Conservation (phyloP, 352 stramenopile genomes). For the Thalassiosira pacifica region DNA sequence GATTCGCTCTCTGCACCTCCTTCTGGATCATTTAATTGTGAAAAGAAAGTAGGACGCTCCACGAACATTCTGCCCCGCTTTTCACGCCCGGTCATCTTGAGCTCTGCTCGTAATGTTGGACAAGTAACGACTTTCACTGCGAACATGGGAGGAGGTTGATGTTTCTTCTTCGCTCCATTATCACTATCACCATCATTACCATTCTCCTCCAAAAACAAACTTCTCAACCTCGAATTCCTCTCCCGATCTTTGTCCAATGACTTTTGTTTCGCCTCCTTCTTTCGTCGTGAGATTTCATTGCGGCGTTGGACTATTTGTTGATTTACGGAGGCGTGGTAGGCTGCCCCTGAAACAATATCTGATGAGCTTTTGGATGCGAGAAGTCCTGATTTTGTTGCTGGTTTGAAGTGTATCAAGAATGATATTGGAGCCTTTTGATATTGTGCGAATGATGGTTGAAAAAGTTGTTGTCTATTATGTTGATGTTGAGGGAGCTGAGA, state of each 20-base stretch:
- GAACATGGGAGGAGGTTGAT: slow-evolving; percentile 35
- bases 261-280: slow-evolving; percentile 44
- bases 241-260: slow-evolving; percentile 49
- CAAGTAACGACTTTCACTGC: slow-evolving; percentile 56
- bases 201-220: slow-evolving; percentile 35
- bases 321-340: slow-evolving; percentile 40
- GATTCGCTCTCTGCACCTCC: slow-evolving; percentile 7
- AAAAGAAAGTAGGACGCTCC: slow-evolving; percentile 52
- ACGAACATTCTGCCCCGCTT: slow-evolving; percentile 86
- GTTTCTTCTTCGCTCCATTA: background rate
- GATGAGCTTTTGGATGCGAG: slow-evolving; percentile 4
- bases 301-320: slow-evolving; percentile 49
- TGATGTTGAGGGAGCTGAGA: background rate
- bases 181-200: no score
- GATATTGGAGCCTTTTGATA: slow-evolving; percentile 3
- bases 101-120: slow-evolving; percentile 64
- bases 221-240: slow-evolving; percentile 40
- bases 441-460: background rate
- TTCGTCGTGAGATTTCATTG: slow-evolving; percentile 49
- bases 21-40: background rate
- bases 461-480: background rate
- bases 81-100: slow-evolving; percentile 84
- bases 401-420: background rate
- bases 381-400: slow-evolving; percentile 1
- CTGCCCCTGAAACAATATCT: background rate